phyloP scores from a whole-genome alignment of 768 basidiomycete genomes.

The Suillus alpinus region DNA sequence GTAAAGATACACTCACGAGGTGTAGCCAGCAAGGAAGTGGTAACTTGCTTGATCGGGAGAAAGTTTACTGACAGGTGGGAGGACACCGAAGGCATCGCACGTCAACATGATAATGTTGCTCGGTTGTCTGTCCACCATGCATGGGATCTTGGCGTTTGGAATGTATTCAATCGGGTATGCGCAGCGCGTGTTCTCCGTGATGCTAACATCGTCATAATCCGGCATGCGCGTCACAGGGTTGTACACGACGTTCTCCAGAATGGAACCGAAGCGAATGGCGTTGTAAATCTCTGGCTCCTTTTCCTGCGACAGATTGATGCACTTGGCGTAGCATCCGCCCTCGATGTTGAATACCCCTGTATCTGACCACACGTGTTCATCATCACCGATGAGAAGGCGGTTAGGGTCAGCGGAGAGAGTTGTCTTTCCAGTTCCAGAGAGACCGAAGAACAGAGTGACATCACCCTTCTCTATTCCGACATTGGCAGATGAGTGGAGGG shows the following conservation, averaged over 20 bases:
- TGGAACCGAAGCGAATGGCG: constrained; percentile 92
- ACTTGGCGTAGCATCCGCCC: constrained; percentile 98
- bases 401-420: constrained; percentile 95
- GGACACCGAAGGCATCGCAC: constrained; percentile 97
- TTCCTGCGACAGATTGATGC: constrained; percentile 92
- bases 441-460: constrained; percentile 98
- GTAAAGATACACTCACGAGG: constrained; percentile 54
- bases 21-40: constrained; percentile 97
- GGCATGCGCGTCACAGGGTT: constrained; percentile 76
- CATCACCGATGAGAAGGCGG: constrained; percentile 94
- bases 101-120: constrained; percentile 96
- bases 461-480: constrained; percentile 86
- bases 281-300: constrained; percentile 98
- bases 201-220: constrained; percentile 94
- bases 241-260: constrained; percentile 99
- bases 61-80: constrained; percentile 92
- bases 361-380: constrained; percentile 99
- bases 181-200: constrained; percentile 99
- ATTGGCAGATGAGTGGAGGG: constrained; percentile 97
- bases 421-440: constrained; percentile 98
- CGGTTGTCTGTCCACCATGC: constrained; percentile 82
- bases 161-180: constrained; percentile 99
- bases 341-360: constrained; percentile 99
- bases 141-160: constrained; percentile 92
- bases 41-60: constrained; percentile 95